Evolutionary conservation across 139 green algal species (phyloP).

Genomic region (Chlorella ohadii): DNA sequence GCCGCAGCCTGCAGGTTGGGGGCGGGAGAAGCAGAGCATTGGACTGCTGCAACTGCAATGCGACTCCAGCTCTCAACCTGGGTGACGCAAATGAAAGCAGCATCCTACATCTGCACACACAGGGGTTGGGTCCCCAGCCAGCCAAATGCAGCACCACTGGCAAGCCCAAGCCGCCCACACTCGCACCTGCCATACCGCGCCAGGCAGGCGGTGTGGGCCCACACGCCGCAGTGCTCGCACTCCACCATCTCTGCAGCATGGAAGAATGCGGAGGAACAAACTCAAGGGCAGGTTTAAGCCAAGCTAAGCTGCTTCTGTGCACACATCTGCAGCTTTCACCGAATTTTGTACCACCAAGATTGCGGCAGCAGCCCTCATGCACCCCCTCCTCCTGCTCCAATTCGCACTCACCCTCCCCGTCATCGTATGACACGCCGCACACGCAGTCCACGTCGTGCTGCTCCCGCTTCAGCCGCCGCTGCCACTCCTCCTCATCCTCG

Average conservation of each 20-base stretch:
- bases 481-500: slow-evolving; percentile 32
- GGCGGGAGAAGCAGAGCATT: background rate
- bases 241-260: slow-evolving; percentile 17
- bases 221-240: slow-evolving; percentile 22
- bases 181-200: slow-evolving; percentile 21
- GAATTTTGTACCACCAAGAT: no score
- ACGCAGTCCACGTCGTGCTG: slow-evolving; percentile 13
- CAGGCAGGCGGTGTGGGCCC: slow-evolving; percentile 27
- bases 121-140: no score
- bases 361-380: no score
- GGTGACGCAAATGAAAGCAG: no score
- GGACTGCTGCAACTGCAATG: no score
- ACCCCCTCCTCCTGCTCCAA: background rate
- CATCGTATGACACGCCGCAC: slow-evolving; percentile 9
- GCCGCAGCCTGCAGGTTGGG: slow-evolving; percentile 3
- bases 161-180: no score
- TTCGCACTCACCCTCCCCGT: background rate
- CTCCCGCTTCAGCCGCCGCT: slow-evolving; percentile 5
- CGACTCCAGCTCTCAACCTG: no score
- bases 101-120: no score
- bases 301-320: no score
- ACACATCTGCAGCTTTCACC: no score
- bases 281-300: no score
- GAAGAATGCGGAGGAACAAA: background rate
- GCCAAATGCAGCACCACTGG: no score